These are phyloP conservation scores for Aphanomyces astaci DNA, from an alignment of 352 stramenopile genomes.

Conservation along the genomic window DNA sequence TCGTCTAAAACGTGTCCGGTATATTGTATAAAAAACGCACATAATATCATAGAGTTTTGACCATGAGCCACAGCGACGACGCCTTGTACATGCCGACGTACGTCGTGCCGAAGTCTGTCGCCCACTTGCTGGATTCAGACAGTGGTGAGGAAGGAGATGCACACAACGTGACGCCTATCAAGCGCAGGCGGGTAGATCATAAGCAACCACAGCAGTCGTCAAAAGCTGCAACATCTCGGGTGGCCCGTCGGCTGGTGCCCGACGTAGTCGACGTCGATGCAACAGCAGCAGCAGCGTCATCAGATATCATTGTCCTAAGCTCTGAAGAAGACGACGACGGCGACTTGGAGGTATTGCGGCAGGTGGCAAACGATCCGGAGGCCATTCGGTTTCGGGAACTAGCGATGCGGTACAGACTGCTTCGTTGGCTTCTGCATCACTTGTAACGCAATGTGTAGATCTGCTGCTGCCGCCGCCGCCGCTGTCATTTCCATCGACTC, in stretches of 20 bases:
- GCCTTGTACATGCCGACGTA: conserved; percentile 1
- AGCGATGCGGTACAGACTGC: conserved; percentile 1
- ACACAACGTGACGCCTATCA: not conserved
- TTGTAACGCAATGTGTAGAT: not conserved
- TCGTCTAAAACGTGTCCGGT: not conserved
- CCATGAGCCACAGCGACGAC: not conserved
- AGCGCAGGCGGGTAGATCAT: conserved; percentile 3
- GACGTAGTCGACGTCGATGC: not conserved
- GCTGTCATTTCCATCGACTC: not conserved
- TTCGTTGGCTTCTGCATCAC: not conserved
- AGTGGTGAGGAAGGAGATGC: not conserved
- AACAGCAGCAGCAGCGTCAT: not conserved
- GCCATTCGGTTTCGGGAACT: not conserved
- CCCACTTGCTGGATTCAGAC: not conserved
- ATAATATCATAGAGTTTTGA: too few relatives aligned
- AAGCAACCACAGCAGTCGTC: not conserved
- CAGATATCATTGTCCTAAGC: not conserved
- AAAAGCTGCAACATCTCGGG: not conserved
- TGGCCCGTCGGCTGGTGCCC: not conserved
- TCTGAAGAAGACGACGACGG: not conserved
- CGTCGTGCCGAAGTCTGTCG: not conserved
- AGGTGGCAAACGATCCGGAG: conserved; percentile 7
- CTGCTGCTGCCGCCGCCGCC: not conserved
- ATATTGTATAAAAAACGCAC: too few relatives aligned
- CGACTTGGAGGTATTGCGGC: not conserved